Conservation (phyloP, 805 yeast species). For the Sugiyamaella smithiae region DNA sequence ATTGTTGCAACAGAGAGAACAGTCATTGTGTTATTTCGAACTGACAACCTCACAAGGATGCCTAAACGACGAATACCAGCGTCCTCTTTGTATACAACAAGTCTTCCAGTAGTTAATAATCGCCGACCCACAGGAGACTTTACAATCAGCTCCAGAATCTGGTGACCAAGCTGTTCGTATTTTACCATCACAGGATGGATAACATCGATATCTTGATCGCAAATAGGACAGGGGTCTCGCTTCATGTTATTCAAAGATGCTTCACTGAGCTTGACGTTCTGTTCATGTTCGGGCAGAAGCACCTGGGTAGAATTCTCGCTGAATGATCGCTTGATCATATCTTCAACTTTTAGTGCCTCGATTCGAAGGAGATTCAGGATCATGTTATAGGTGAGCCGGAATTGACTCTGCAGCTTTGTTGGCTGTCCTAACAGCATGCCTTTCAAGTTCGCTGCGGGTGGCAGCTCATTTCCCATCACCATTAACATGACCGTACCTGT, state of each 20-base stretch:
- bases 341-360: conserved; percentile 95
- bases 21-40: background rate
- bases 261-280: conserved; percentile 54
- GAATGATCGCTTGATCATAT: conserved; percentile 94
- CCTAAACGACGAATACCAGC: background rate
- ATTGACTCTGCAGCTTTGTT: conserved; percentile 86
- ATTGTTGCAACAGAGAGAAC: background rate
- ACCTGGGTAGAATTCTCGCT: conserved; percentile 87
- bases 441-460: conserved; percentile 51
- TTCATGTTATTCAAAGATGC: conserved; percentile 42
- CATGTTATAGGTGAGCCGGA: conserved; percentile 94
- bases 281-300: conserved; percentile 79
- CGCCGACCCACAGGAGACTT: conserved; percentile 48
- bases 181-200: conserved; percentile 45
- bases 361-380: conserved; percentile 84
- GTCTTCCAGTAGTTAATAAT: conserved; percentile 51
- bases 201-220: conserved; percentile 45
- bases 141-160: conserved; percentile 48
- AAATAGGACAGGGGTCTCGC: conserved; percentile 34
- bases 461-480: conserved; percentile 45
- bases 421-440: conserved; percentile 86
- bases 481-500: conserved; percentile 94
- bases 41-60: background rate
- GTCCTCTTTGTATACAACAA: conserved; percentile 45
- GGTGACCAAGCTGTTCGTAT: conserved; percentile 44